Conservation (phyloP, 495 filamentous ascomycete genomes). For the Aspergillus ellipticus region DNA sequence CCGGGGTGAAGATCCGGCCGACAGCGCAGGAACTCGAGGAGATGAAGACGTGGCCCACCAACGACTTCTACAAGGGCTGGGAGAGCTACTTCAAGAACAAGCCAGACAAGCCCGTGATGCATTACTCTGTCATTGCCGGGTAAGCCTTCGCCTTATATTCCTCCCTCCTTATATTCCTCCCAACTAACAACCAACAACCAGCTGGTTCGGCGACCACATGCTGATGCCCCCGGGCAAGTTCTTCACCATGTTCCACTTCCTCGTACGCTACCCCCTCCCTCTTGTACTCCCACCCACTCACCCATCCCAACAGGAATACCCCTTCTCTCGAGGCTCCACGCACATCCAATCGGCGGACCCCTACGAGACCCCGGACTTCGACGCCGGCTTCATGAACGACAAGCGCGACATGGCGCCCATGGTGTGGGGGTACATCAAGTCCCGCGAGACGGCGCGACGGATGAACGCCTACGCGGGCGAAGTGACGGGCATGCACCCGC, state of each 20-base stretch:
- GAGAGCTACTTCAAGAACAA: conserved; percentile 82
- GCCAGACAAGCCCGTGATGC: conserved; percentile 85
- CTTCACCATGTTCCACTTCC: conserved; percentile 86
- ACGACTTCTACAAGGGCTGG: conserved; percentile 66
- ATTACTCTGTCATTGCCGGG: conserved; percentile 67
- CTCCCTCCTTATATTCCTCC: neutral
- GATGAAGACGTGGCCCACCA: conserved; percentile 62
- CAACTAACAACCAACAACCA: conserved; percentile 3
- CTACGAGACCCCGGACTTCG: conserved; percentile 74
- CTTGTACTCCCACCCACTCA: neutral
- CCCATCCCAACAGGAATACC: conserved; percentile 50
- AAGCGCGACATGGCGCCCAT: conserved; percentile 78
- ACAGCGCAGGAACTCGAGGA: conserved; percentile 64
- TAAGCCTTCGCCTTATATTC: conserved; percentile 21
- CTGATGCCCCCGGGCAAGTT: conserved; percentile 74
- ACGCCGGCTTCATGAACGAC: conserved; percentile 84
- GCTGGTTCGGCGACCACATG: conserved; percentile 60
- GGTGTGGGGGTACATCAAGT: conserved; percentile 85
- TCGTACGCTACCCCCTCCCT: conserved; percentile 32
- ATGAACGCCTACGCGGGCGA: conserved; percentile 80
- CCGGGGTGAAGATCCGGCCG: conserved; percentile 75
- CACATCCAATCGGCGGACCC: conserved; percentile 69
- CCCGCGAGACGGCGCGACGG: conserved; percentile 72
- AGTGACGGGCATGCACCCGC: conserved; percentile 59
- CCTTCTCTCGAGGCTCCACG: conserved; percentile 71